phyloP scores from a whole-genome alignment of 352 stramenopile genomes.

The Phytophthora macrochlamydospora region DNA sequence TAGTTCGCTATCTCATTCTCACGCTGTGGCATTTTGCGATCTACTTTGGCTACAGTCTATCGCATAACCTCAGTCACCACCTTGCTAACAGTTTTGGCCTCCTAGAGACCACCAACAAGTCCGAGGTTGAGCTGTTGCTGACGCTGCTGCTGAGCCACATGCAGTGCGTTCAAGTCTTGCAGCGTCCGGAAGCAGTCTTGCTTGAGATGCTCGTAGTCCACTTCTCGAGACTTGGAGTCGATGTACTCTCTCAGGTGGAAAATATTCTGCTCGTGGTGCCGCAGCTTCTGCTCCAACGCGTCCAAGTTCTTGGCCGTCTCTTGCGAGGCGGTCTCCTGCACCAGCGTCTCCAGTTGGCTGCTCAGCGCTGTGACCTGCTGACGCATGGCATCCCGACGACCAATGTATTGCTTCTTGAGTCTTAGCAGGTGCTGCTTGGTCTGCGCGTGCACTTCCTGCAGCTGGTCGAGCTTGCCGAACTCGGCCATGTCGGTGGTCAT shows the following conservation, averaged over 20 bases:
- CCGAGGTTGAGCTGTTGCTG: slow-evolving; percentile 33
- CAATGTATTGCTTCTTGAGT: slow-evolving; percentile 86
- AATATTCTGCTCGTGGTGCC: slow-evolving; percentile 93
- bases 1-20: no score
- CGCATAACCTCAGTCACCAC: no score
- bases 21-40: no score
- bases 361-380: slow-evolving; percentile 76
- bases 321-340: slow-evolving; percentile 71
- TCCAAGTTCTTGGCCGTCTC: slow-evolving; percentile 84
- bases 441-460: slow-evolving; percentile 78
- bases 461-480: slow-evolving; percentile 88
- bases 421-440: slow-evolving; percentile 81
- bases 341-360: slow-evolving; percentile 76
- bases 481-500: slow-evolving; percentile 90
- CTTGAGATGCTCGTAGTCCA: slow-evolving; percentile 90
- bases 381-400: slow-evolving; percentile 84
- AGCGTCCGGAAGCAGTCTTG: slow-evolving; percentile 79
- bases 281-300: slow-evolving; percentile 89
- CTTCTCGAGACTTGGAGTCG: slow-evolving; percentile 87
- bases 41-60: no score
- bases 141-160: slow-evolving; percentile 56
- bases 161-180: slow-evolving; percentile 76
- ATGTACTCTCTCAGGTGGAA: slow-evolving; percentile 91
- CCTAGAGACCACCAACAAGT: slow-evolving; percentile 21
- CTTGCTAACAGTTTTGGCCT: no score